A percentile compares a stretch with the other conserved stretches of the same genome.
These are phyloP conservation scores for Isoetes taiwanensis DNA, from an alignment of 75 land plant genomes.

Conservation along the genomic window DNA sequence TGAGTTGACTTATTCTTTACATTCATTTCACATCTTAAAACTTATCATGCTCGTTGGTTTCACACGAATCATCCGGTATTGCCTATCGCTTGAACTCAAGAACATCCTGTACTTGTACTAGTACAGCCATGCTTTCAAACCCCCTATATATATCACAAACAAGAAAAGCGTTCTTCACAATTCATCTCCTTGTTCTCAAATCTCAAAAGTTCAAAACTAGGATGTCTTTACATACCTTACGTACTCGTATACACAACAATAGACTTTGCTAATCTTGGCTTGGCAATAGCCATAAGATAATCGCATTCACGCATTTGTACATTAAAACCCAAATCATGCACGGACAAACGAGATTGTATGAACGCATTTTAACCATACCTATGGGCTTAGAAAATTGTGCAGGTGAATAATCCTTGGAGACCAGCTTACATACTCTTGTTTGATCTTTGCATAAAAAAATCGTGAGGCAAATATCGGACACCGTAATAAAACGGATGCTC, in stretches of 20 bases:
- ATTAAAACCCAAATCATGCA: not conserved
- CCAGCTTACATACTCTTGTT: conserved; percentile 87
- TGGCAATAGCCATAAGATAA: conserved; percentile 62
- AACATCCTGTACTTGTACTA: too few species aligned
- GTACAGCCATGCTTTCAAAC: too few species aligned
- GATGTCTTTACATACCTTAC: conserved; percentile 61
- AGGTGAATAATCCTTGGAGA: conserved; percentile 70
- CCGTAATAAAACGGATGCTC: too few species aligned
- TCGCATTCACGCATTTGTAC: conserved; percentile 69
- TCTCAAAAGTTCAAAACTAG: not conserved
- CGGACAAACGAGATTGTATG: not conserved
- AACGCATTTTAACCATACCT: conserved; percentile 35
- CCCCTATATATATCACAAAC: too few species aligned
- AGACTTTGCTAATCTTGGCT: conserved; percentile 59
- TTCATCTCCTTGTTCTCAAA: too few species aligned
- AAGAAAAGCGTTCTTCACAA: too few species aligned
- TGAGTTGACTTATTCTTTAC: too few species aligned
- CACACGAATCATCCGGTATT: too few species aligned
- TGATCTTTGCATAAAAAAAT: conserved; percentile 53
- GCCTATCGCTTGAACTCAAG: too few species aligned
- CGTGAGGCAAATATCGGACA: not conserved
- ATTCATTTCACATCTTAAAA: too few species aligned
- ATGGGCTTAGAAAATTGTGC: conserved; percentile 68
- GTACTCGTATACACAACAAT: conserved; percentile 85
- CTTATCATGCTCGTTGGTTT: too few species aligned